phyloP scores from a whole-genome alignment of 768 basidiomycete genomes.

The Amanita jacksonii region DNA sequence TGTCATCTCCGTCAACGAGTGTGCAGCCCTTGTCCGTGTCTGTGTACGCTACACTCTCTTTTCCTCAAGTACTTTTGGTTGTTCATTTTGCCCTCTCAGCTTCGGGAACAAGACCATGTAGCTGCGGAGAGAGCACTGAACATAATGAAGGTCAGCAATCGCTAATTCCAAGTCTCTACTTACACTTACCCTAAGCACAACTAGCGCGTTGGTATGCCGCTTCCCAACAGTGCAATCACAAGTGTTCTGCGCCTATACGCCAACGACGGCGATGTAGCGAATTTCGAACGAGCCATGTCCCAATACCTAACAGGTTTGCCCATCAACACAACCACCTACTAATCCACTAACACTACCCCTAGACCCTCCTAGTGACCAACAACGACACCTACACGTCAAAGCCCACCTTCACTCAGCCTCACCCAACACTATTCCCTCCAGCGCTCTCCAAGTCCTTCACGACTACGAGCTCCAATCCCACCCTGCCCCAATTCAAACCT shows the following conservation, averaged over 20 bases:
- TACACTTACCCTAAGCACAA: slow-evolving; percentile 2
- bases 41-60: slow-evolving; percentile 27
- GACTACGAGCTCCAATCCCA: slow-evolving; percentile 54
- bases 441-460: slow-evolving; percentile 62
- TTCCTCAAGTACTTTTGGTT: slow-evolving; percentile 8
- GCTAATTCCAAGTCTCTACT: not conserved
- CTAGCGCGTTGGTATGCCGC: slow-evolving; percentile 32
- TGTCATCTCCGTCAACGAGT: slow-evolving; percentile 42
- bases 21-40: slow-evolving; percentile 42
- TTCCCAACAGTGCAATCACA: slow-evolving; percentile 36
- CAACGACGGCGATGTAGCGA: slow-evolving; percentile 30
- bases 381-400: slow-evolving; percentile 67
- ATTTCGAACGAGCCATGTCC: slow-evolving; percentile 35
- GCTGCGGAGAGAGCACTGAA: slow-evolving; percentile 41
- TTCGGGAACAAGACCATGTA: slow-evolving; percentile 33
- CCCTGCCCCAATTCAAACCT: slow-evolving; percentile 65
- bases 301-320: slow-evolving; percentile 34
- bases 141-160: slow-evolving; percentile 40
- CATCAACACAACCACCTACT: not conserved
- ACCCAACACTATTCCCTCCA: slow-evolving; percentile 38
- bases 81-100: slow-evolving; percentile 32
- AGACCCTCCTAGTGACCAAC: slow-evolving; percentile 38
- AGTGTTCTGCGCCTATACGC: slow-evolving; percentile 42
- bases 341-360: not conserved
- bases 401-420: slow-evolving; percentile 47